Evolutionary conservation across 768 basidiomycete species (phyloP).

Genomic region (Phylloporus rhodoxanthus): DNA sequence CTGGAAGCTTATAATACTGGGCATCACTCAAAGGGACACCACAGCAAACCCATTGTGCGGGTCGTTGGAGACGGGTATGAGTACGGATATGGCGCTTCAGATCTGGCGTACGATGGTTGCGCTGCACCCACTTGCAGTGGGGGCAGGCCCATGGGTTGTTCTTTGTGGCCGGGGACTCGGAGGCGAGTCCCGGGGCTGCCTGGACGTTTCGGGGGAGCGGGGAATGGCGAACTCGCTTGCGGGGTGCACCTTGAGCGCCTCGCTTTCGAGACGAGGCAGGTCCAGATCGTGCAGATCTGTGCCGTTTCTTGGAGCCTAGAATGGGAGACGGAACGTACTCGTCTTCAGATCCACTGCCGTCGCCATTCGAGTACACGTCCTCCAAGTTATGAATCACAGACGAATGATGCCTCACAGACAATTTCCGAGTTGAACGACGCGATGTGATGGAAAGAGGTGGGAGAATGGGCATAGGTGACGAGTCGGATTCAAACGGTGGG

Average conservation of each 20-base stretch:
- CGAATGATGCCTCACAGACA: background rate
- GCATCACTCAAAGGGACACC: slow-evolving; percentile 29
- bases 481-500: background rate
- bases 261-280: slow-evolving; percentile 6
- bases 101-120: slow-evolving; percentile 50
- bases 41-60: slow-evolving; percentile 36
- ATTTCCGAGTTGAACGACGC: slow-evolving; percentile 7
- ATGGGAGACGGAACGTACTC: slow-evolving; percentile 41
- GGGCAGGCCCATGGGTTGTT: slow-evolving; percentile 41
- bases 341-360: slow-evolving; percentile 38
- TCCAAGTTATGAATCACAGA: slow-evolving; percentile 11
- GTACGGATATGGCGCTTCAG: slow-evolving; percentile 55
- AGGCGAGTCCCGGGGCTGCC: slow-evolving; percentile 21
- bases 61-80: slow-evolving; percentile 37
- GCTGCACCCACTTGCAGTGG: slow-evolving; percentile 43
- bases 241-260: background rate
- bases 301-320: slow-evolving; percentile 32
- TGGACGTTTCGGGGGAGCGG: slow-evolving; percentile 45
- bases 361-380: slow-evolving; percentile 34
- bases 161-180: slow-evolving; percentile 17
- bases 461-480: background rate
- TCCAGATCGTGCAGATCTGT: slow-evolving; percentile 13
- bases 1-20: slow-evolving; percentile 15
- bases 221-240: slow-evolving; percentile 29
- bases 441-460: slow-evolving; percentile 1